phyloP scores from a whole-genome alignment of 305 asterid genomes.

The Fraxinus sp. region DNA sequence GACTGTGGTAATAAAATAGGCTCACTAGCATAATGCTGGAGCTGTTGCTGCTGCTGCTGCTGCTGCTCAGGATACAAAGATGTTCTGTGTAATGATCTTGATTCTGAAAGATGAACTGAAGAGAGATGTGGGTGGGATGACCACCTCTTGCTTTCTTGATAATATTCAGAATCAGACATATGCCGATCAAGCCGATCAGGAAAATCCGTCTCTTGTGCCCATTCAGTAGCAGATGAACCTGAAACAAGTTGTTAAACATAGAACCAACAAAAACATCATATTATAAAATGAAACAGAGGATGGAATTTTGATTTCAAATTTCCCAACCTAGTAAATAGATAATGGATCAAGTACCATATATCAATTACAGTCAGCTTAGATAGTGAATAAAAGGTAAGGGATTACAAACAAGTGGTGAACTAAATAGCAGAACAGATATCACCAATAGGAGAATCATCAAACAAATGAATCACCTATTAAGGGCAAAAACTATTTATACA shows the following conservation, averaged over 20 bases:
- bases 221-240: conserved; percentile 94
- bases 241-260: conserved; percentile 36
- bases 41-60: conserved; percentile 44
- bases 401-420: background rate
- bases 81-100: conserved; percentile 72
- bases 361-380: background rate
- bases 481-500: background rate
- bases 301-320: background rate
- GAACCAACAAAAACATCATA: conserved; percentile 14
- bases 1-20: conserved; percentile 68
- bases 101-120: conserved; percentile 46
- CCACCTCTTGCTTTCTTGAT: conserved; percentile 80
- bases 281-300: background rate
- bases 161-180: conserved; percentile 66
- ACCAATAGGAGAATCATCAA: background rate
- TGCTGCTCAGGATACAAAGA: conserved; percentile 81
- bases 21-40: conserved; percentile 71
- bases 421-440: background rate
- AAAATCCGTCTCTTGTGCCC: conserved; percentile 77
- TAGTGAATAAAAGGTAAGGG: background rate
- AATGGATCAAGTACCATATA: background rate
- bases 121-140: conserved; percentile 81
- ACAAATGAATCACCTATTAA: background rate
- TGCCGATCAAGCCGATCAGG: conserved; percentile 75
- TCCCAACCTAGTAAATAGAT: background rate